These are phyloP conservation scores for Melampsora abietis-canadensis DNA, from an alignment of 1,284 basidiomycete genomes.

Conservation along the genomic window DNA sequence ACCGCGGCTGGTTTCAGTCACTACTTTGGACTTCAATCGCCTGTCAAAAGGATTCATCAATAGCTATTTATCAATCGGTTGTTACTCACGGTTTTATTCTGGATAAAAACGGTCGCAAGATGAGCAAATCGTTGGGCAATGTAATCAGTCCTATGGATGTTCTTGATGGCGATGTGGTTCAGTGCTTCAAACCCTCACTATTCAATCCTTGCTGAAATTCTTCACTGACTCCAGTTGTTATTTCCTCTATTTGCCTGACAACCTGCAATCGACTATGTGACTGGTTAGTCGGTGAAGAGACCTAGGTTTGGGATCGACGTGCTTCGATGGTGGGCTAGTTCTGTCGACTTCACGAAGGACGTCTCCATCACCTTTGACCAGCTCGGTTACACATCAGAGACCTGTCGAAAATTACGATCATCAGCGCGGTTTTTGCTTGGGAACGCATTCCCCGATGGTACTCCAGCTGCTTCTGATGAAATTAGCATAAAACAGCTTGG, in stretches of 20 bases:
- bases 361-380: conserved; percentile 77
- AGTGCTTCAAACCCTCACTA: not conserved
- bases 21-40: conserved; percentile 80
- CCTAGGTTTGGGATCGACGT: conserved; percentile 82
- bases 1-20: conserved; percentile 99
- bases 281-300: conserved; percentile 58
- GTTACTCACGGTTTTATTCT: conserved; percentile 95
- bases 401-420: conserved; percentile 80
- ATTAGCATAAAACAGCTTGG: conserved; percentile 44
- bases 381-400: conserved; percentile 72
- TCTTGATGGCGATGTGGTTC: conserved; percentile 72
- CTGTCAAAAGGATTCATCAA: conserved; percentile 48
- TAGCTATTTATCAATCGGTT: conserved; percentile 67
- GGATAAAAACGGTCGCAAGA: conserved; percentile 86
- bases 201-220: not conserved
- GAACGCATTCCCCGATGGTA: conserved; percentile 58
- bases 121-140: conserved; percentile 97
- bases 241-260: not conserved
- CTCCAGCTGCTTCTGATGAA: conserved; percentile 49
- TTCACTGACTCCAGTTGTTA: no score
- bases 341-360: conserved; percentile 84
- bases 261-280: conserved; percentile 34
- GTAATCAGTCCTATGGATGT: conserved; percentile 79
- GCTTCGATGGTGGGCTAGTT: conserved; percentile 85
- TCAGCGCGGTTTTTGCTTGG: conserved; percentile 85